These are phyloP conservation scores for Penicillium chermesinum DNA, from an alignment of 495 filamentous ascomycete species.

Conservation along the genomic window DNA sequence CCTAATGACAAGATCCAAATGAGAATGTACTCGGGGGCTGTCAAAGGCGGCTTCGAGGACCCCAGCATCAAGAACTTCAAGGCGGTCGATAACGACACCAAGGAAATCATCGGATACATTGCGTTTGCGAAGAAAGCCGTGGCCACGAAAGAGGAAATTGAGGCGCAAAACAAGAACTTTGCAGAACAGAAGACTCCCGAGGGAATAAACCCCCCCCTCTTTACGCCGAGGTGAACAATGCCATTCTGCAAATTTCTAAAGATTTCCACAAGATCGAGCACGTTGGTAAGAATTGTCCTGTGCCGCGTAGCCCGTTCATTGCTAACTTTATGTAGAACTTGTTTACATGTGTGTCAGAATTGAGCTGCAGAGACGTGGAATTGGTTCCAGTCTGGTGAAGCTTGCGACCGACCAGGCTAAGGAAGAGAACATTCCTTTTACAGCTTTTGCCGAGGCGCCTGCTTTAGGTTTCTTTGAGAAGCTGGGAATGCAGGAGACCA, in stretches of 20 bases:
- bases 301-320: not conserved
- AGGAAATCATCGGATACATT: conserved; percentile 17
- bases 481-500: conserved; percentile 13
- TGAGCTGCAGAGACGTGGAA: conserved; percentile 7
- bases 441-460: conserved; percentile 14
- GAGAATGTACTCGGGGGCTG: conserved; percentile 10
- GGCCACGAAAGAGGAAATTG: not conserved
- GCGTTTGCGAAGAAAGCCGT: conserved; percentile 5
- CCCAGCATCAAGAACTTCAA: conserved; percentile 5
- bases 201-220: conserved; percentile 10
- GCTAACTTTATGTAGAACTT: conserved; percentile 8
- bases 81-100: conserved; percentile 12
- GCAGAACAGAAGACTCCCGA: conserved; percentile 4
- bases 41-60: conserved; percentile 5
- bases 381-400: conserved; percentile 13
- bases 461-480: conserved; percentile 13
- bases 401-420: conserved; percentile 11
- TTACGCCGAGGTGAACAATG: conserved; percentile 8
- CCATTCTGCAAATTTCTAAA: not conserved
- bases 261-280: conserved; percentile 10
- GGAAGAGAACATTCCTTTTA: conserved; percentile 6
- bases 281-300: conserved; percentile 10
- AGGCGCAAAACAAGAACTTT: not conserved
- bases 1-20: conserved; percentile 20
- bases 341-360: conserved; percentile 17